These are phyloP conservation scores for Phytophthora tentaculata DNA, from an alignment of 352 stramenopile genomes.

Conservation along the genomic window DNA sequence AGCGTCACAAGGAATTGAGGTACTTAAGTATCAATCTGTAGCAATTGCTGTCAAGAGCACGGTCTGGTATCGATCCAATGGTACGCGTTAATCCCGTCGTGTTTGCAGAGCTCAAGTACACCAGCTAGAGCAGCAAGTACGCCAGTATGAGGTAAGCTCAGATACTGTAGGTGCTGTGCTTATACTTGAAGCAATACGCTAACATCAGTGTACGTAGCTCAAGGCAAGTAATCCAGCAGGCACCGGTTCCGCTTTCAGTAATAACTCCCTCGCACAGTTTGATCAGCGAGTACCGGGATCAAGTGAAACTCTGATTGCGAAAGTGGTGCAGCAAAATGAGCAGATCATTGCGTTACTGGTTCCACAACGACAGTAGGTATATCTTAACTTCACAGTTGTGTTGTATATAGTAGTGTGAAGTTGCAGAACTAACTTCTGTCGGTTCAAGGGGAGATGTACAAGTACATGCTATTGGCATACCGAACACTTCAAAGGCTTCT, in stretches of 20 bases:
- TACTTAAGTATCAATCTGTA: too few relatives aligned
- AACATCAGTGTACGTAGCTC: conserved; percentile 14
- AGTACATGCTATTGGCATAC: neutral
- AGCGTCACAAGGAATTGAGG: conserved; percentile 34
- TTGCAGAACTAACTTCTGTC: neutral
- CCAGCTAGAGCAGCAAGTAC: conserved; percentile 40
- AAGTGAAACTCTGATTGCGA: conserved; percentile 20
- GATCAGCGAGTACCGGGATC: neutral
- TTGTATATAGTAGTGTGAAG: neutral
- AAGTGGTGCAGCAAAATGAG: conserved; percentile 39
- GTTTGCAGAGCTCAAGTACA: conserved; percentile 36
- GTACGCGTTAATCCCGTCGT: conserved; percentile 2
- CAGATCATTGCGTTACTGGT: conserved; percentile 32
- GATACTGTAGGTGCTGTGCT: neutral
- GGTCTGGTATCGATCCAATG: neutral
- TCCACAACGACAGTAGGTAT: conserved; percentile 12
- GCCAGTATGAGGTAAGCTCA: conserved; percentile 34
- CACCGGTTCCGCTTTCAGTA: too few relatives aligned
- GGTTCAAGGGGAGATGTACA: conserved; percentile 5
- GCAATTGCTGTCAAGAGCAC: neutral
- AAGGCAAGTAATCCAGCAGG: neutral
- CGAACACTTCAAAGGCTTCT: neutral
- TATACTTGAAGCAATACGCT: too few relatives aligned
- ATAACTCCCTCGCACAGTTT: neutral
- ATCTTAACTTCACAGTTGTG: neutral